phyloP scores from a whole-genome alignment of 1,139 yeast genomes.

The Candida glucosophila region DNA sequence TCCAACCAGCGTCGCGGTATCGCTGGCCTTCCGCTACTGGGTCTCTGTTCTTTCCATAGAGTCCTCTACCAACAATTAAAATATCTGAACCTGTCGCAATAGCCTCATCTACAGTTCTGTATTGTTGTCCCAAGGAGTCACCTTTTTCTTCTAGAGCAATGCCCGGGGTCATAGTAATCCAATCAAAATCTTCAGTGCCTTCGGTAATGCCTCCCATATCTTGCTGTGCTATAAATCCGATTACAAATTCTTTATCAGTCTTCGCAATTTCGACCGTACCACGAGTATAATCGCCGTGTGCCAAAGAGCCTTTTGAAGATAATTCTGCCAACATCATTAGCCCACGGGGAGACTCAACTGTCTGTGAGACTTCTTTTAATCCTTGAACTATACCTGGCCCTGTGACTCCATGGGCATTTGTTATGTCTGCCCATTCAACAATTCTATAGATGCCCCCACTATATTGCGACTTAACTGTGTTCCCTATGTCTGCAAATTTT shows the following conservation, averaged over 20 bases:
- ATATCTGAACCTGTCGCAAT: constrained; percentile 79
- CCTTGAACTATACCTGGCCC: constrained; percentile 93
- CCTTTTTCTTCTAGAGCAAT: constrained; percentile 97
- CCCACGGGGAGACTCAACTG: constrained; percentile 72
- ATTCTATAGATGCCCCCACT: constrained; percentile 83
- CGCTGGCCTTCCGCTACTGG: constrained; percentile 81
- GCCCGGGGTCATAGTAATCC: constrained; percentile 97
- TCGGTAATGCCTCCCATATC: constrained; percentile 77
- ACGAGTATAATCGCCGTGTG: constrained; percentile 82
- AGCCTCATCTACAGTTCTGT: constrained; percentile 84
- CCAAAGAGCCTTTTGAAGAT: constrained; percentile 87
- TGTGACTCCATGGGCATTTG: constrained; percentile 96
- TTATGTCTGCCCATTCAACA: constrained; percentile 92
- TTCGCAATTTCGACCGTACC: constrained; percentile 88
- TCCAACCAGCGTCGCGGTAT: constrained; percentile 92
- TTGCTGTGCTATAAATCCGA: constrained; percentile 93
- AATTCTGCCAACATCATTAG: constrained; percentile 92
- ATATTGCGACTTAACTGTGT: constrained; percentile 91
- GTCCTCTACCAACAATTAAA: constrained; percentile 94
- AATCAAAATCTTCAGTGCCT: constrained; percentile 82
- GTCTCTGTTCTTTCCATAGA: constrained; percentile 93
- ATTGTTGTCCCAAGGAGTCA: constrained; percentile 95
- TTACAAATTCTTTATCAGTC: constrained; percentile 76
- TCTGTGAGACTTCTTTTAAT: constrained; percentile 72
- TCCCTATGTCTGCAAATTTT: constrained; percentile 98